A percentile compares a stretch with the other conserved stretches of the same genome.
phyloP scores from a whole-genome alignment of 106 monocot species.

The Acorus calamus region DNA sequence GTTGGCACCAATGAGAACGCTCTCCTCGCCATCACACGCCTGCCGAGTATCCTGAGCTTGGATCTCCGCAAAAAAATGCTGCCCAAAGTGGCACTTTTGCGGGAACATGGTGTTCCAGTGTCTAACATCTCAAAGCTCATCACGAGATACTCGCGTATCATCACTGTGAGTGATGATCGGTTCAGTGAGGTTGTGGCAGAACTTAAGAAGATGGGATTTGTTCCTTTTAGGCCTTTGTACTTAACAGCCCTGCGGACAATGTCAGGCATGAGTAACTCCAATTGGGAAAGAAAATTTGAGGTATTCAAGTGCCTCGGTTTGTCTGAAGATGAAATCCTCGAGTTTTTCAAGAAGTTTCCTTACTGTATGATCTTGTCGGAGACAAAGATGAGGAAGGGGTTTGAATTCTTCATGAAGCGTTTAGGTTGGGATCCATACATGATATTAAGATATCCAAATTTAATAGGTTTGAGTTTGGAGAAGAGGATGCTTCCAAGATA shows the following conservation, averaged over 20 bases:
- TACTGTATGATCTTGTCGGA: background rate
- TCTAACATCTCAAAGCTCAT: too few species aligned
- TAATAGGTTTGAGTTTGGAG: constrained; percentile 9
- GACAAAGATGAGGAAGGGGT: background rate
- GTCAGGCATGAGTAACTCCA: background rate
- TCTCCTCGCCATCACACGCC: background rate
- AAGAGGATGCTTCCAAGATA: constrained; percentile 12
- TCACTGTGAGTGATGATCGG: background rate
- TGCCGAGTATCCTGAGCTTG: too few species aligned
- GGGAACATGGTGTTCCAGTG: too few species aligned
- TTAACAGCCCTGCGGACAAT: background rate
- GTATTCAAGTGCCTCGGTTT: constrained; percentile 1
- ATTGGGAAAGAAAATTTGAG: background rate
- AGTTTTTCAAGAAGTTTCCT: background rate
- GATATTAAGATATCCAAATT: background rate
- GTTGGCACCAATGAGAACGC: constrained; percentile 2
- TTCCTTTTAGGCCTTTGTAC: background rate
- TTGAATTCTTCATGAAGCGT: constrained; percentile 1
- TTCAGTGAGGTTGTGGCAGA: background rate
- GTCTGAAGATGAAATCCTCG: background rate
- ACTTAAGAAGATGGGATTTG: background rate
- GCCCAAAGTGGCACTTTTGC: too few species aligned
- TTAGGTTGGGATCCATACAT: background rate
- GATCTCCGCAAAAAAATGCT: too few species aligned
- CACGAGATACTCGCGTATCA: too few species aligned